A percentile compares a stretch with the other conserved stretches of the same genome.
These are phyloP conservation scores for Endothia cerciana DNA, from an alignment of 2,329 filamentous ascomycete genomes.

Conservation along the genomic window DNA sequence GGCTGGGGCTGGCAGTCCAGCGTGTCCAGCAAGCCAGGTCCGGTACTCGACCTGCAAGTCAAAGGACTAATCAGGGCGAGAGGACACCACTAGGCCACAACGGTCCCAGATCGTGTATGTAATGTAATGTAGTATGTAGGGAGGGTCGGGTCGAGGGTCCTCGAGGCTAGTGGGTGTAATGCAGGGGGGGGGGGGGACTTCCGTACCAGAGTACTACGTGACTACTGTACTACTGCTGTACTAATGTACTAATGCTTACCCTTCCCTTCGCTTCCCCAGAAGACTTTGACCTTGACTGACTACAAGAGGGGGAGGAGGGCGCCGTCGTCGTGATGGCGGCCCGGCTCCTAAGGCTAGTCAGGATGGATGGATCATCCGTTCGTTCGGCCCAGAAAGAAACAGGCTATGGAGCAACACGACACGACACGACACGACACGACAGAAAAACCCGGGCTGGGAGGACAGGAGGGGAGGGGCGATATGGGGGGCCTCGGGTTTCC, in stretches of 20 bases:
- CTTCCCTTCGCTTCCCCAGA: too few relatives aligned
- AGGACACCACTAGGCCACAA: not conserved
- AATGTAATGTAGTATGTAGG: not conserved
- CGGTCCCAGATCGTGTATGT: not conserved
- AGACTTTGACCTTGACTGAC: too few relatives aligned
- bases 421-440: not conserved
- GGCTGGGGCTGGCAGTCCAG: not conserved
- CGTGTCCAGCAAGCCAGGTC: not conserved
- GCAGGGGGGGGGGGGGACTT: not conserved
- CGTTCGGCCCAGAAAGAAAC: too few relatives aligned
- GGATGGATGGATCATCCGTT: too few relatives aligned
- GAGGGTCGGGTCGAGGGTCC: too few relatives aligned
- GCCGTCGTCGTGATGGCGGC: too few relatives aligned
- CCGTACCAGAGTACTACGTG: too few relatives aligned
- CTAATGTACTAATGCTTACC: too few relatives aligned
- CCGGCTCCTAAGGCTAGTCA: too few relatives aligned
- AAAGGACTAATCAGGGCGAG: not conserved
- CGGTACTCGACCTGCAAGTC: conserved; percentile 1
- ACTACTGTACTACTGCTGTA: too few relatives aligned
- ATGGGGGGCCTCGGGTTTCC: not conserved
- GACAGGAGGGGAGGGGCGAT: not conserved
- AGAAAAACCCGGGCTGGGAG: not conserved
- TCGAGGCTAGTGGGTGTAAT: not conserved
- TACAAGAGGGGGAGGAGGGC: too few relatives aligned
- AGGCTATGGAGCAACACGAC: not conserved